Evolutionary conservation across 2,329 filamentous ascomycete genomes (phyloP).

Genomic region (Chlorencoelia australis): DNA sequence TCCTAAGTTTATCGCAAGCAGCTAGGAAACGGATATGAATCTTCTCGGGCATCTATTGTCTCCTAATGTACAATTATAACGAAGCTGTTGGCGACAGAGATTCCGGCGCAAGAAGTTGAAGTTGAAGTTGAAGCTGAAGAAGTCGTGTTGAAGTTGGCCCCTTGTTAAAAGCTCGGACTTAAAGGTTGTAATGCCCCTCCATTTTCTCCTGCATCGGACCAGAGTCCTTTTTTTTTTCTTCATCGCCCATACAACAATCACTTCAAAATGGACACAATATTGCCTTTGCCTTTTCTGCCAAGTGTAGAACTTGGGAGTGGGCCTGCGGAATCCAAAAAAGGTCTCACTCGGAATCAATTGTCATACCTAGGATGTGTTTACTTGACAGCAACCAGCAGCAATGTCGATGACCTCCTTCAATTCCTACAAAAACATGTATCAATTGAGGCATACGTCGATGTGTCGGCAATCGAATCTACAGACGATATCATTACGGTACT

Average conservation of each 20-base stretch:
- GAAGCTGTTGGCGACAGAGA: too few relatives aligned
- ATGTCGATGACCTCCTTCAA: constrained; percentile 22
- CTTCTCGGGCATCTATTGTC: too few relatives aligned
- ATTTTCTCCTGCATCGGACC: constrained; percentile 11
- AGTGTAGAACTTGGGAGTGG: constrained; percentile 43
- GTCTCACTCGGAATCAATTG: constrained; percentile 46
- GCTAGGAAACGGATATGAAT: too few relatives aligned
- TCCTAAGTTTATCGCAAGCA: too few relatives aligned
- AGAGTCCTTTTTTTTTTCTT: constrained; percentile 4
- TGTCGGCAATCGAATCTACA: constrained; percentile 53
- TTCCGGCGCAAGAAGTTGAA: too few relatives aligned
- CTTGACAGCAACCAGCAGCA: constrained; percentile 36
- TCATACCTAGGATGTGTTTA: constrained; percentile 50
- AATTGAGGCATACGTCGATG: constrained; percentile 65
- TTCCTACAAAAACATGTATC: constrained; percentile 42
- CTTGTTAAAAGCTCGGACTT: too few relatives aligned
- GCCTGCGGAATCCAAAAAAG: constrained; percentile 39
- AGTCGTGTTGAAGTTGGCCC: background rate
- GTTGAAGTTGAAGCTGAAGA: background rate
- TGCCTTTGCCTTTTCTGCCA: constrained; percentile 53
- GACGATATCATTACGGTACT: constrained; percentile 73
- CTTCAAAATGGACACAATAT: constrained; percentile 49
- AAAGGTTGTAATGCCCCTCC: constrained; percentile 14
- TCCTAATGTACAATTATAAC: too few relatives aligned
- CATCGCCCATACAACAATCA: constrained; percentile 1